Percentiles rank a stretch among this genome's conserved stretches.
Evolutionary conservation across 2,329 filamentous ascomycete species (phyloP).

Genomic region (Curvularia eragrostidis): DNA sequence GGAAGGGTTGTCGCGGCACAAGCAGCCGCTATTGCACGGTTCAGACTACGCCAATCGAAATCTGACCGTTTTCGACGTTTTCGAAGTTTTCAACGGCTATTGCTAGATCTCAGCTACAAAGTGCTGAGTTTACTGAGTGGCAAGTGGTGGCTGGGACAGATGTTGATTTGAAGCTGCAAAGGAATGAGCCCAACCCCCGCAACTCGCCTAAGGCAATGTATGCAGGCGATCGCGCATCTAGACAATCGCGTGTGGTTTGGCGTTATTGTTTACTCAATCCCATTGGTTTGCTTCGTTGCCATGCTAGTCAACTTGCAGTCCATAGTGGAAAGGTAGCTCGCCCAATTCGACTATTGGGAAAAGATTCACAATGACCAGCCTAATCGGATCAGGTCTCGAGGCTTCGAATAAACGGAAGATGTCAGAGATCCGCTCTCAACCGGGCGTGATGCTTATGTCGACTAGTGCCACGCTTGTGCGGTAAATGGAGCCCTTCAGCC

Average conservation of each 20-base stretch:
- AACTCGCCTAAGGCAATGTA: conserved; percentile 13
- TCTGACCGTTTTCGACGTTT: neutral
- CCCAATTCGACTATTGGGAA: conserved; percentile 22
- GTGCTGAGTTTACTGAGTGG: conserved; percentile 13
- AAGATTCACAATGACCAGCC: conserved; percentile 9
- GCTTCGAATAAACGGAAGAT: conserved; percentile 14
- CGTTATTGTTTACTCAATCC: conserved; percentile 3
- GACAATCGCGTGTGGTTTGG: conserved; percentile 12
- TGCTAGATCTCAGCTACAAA: neutral
- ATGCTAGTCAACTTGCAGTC: conserved; percentile 16
- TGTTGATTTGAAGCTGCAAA: conserved; percentile 15
- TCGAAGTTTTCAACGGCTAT: neutral
- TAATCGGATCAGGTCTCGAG: conserved; percentile 18
- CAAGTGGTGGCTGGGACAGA: conserved; percentile 17
- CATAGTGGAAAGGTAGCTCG: conserved; percentile 23
- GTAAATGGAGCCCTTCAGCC: conserved; percentile 25
- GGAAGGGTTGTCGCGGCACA: conserved; percentile 5
- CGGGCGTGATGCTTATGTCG: conserved; percentile 18
- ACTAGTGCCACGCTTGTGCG: conserved; percentile 24
- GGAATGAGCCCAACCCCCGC: conserved; percentile 15
- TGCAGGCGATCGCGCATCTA: conserved; percentile 13
- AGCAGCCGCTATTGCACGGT: neutral
- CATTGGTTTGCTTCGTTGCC: conserved; percentile 16
- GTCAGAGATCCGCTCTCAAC: conserved; percentile 27
- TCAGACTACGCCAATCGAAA: neutral